Base-by-base conservation (phyloP, 345 rosid species). In the Fremontodendron californicum region DNA sequence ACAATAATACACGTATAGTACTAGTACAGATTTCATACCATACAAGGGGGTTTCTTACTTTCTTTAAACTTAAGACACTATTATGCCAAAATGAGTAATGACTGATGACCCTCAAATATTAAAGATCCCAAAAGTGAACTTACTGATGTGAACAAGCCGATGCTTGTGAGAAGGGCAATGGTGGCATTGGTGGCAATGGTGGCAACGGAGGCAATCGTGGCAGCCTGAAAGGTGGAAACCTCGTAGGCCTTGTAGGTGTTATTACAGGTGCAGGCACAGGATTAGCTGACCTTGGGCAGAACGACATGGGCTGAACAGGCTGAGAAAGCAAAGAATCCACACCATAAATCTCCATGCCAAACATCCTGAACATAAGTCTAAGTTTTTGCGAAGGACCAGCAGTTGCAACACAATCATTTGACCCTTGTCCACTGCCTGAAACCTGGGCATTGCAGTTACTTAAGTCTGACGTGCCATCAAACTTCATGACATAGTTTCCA, bases 111-210 rank as follows among this genome's bases (percentile, higher is more conserved):
- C 54, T 13, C 42, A 27, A 31, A 29, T 31, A n/a, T 18, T 27
- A 51, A 71, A 48, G 33, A 25, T 35, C 7, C 19, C 19, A 25
- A 46, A 62, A 18, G 46, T 35, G 18, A 74, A 85, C 97, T 90
- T 87, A 91, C 98, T 85, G 87, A 78, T 91, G 86, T 11, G 96
- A 76, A 76, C 98, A 93, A 46, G 94, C 94, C 10, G 98, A 92
- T 76, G 93, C 85, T 78, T 89, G 91, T 25, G 82, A 37, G 83
- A 88, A 90, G 15, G 92, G 90, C 73, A 79, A 3, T 4, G 90
- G 90, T 12, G 89, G 86, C 86, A 87, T 43, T 6, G 85, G 87
- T 9, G 91, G 90, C 63, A 83, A 15, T 4, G 93, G 91, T 6
- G 94, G 93, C 23, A 89, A 10, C 68, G 71, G 79, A 65, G 91